These are phyloP conservation scores for Pisolithus microcarpus DNA, from an alignment of 768 basidiomycete genomes.

Conservation along the genomic window DNA sequence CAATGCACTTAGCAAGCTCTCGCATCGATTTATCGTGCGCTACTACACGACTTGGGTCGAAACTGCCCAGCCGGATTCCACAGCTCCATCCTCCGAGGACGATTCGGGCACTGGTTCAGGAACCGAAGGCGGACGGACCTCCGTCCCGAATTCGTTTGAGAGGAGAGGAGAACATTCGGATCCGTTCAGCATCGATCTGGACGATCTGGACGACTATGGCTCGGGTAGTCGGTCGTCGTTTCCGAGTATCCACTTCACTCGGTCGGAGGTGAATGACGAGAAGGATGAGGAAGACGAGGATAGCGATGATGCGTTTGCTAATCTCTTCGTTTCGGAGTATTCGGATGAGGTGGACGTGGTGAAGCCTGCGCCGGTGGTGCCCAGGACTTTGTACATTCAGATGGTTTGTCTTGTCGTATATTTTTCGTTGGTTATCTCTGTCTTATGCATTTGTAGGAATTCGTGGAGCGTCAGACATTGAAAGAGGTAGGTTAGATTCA, in stretches of 20 bases:
- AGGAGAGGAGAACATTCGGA: constrained; percentile 41
- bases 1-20: constrained; percentile 78
- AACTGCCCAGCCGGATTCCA: constrained; percentile 45
- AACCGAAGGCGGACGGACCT: constrained; percentile 46
- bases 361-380: constrained; percentile 25
- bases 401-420: too few species aligned
- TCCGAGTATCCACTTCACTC: constrained; percentile 78
- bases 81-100: constrained; percentile 41
- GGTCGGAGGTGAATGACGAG: constrained; percentile 33
- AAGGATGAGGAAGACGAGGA: constrained; percentile 39
- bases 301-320: constrained; percentile 35
- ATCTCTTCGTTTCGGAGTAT: constrained; percentile 30
- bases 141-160: constrained; percentile 39
- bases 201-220: constrained; percentile 53
- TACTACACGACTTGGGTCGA: constrained; percentile 91
- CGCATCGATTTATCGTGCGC: constrained; percentile 85
- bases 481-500: constrained; percentile 49
- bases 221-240: constrained; percentile 53
- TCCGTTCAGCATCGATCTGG: constrained; percentile 59
- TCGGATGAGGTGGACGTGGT: constrained; percentile 23
- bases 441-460: constrained; percentile 47
- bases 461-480: constrained; percentile 85
- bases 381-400: constrained; percentile 81
- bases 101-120: constrained; percentile 32
- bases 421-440: too few species aligned